A percentile compares a stretch with the other conserved stretches of the same genome.
These are phyloP conservation scores for Pseudozyma pruni DNA, from an alignment of 1,284 basidiomycete species.

Conservation along the genomic window DNA sequence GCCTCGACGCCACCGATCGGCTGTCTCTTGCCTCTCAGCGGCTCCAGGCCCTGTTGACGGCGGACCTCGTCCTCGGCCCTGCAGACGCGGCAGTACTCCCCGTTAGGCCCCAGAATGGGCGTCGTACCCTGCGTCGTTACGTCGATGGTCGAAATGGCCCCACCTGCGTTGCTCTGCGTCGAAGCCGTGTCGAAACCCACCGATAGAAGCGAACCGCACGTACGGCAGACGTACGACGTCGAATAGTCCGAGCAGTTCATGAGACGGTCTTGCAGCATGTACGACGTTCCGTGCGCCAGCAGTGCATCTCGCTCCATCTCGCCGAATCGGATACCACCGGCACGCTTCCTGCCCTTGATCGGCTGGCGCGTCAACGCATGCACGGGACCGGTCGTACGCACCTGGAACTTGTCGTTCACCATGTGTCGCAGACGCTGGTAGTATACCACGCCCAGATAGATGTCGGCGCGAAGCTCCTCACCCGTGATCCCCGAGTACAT, in stretches of 20 bases:
- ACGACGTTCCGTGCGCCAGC: slow-evolving; percentile 97
- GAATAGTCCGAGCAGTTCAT: slow-evolving; percentile 99
- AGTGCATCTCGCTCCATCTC: slow-evolving; percentile 99
- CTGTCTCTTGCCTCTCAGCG: slow-evolving; percentile 36
- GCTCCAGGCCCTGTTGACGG: slow-evolving; percentile 35
- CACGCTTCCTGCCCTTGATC: slow-evolving; percentile 98
- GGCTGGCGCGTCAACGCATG: slow-evolving; percentile 95
- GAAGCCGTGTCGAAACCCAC: slow-evolving; percentile 71
- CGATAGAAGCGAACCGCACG: slow-evolving; percentile 93
- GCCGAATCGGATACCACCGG: slow-evolving; percentile 98
- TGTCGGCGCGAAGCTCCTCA: slow-evolving; percentile 96
- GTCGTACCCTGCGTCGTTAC: slow-evolving; percentile 22
- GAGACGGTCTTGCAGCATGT: slow-evolving; percentile 94
- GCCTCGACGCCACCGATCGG: slow-evolving; percentile 45
- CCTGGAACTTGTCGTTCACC: slow-evolving; percentile 99
- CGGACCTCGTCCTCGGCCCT: slow-evolving; percentile 47
- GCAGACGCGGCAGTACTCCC: slow-evolving; percentile 66
- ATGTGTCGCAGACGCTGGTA: slow-evolving; percentile 99
- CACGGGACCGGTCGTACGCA: slow-evolving; percentile 95
- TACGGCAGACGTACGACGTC: slow-evolving; percentile 96
- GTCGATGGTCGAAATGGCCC: slow-evolving; percentile 42
- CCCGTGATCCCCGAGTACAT: slow-evolving; percentile 99
- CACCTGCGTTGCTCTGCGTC: slow-evolving; percentile 4
- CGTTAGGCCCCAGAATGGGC: slow-evolving; percentile 58
- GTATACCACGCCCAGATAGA: slow-evolving; percentile 97